Evolutionary conservation across 345 rosid genomes (phyloP).

Genomic region (Eucalyptus marginata): DNA sequence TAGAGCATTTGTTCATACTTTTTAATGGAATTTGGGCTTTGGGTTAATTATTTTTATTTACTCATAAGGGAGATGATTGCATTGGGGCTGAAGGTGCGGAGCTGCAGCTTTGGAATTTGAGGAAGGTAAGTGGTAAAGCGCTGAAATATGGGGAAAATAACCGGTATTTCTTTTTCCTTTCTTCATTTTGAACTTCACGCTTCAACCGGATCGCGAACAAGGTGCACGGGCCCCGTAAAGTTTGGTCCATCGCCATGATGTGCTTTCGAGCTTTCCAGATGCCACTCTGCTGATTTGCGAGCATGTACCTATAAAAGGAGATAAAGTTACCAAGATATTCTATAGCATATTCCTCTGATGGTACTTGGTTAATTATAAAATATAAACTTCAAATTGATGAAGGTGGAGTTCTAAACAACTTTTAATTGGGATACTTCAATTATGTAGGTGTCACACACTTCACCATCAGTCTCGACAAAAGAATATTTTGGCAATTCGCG

Average conservation of each 20-base stretch:
- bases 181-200: background rate
- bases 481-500: background rate
- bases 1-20: background rate
- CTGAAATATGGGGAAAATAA: background rate
- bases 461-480: background rate
- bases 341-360: background rate
- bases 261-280: background rate
- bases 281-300: background rate
- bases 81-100: background rate
- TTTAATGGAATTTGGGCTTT: background rate
- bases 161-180: background rate
- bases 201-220: background rate
- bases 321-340: background rate
- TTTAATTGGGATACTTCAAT: background rate
- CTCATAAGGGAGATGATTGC: no score
- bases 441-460: background rate
- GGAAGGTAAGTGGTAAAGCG: background rate
- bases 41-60: background rate
- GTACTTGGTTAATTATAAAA: background rate
- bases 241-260: background rate
- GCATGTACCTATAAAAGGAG: background rate
- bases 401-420: background rate
- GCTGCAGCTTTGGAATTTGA: background rate
- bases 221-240: background rate
- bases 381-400: background rate